Evolutionary conservation across 805 yeast genomes (phyloP).

Genomic region (Zygosaccharomyces rouxii): DNA sequence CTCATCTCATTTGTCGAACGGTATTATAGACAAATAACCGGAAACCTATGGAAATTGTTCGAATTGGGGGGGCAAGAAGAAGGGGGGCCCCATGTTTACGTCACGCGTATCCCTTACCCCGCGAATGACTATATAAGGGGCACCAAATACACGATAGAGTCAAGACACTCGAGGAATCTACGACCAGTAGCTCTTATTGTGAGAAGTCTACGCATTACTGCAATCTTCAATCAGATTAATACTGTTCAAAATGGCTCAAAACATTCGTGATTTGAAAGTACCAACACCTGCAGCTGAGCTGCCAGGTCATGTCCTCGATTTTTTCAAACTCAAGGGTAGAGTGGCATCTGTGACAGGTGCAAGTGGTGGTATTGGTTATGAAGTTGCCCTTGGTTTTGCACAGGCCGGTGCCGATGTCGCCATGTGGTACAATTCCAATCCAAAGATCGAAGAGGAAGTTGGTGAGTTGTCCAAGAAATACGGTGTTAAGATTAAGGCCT

Average conservation of each 20-base stretch:
- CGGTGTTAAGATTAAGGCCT: constrained; percentile 58
- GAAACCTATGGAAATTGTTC: neutral
- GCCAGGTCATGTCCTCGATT: constrained; percentile 52
- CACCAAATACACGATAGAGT: neutral
- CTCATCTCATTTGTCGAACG: neutral
- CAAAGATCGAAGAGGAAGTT: constrained; percentile 36
- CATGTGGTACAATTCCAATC: constrained; percentile 58
- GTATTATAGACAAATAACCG: neutral
- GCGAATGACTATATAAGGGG: neutral
- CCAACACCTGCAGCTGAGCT: constrained; percentile 26
- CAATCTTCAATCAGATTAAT: no score
- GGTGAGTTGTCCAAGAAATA: constrained; percentile 44
- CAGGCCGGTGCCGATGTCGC: constrained; percentile 87
- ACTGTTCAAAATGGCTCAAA: neutral
- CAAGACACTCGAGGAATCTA: no score
- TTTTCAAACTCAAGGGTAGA: constrained; percentile 76
- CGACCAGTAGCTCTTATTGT: no score
- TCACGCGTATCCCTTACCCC: neutral
- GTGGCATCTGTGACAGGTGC: constrained; percentile 85
- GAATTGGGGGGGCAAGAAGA: neutral
- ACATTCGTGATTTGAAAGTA: neutral
- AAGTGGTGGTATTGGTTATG: constrained; percentile 76
- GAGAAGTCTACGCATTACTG: no score
- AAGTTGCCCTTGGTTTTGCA: constrained; percentile 76
- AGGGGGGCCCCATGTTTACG: neutral